phyloP scores from a whole-genome alignment of 495 filamentous ascomycete genomes.

The Penicillium egyptiacum region DNA sequence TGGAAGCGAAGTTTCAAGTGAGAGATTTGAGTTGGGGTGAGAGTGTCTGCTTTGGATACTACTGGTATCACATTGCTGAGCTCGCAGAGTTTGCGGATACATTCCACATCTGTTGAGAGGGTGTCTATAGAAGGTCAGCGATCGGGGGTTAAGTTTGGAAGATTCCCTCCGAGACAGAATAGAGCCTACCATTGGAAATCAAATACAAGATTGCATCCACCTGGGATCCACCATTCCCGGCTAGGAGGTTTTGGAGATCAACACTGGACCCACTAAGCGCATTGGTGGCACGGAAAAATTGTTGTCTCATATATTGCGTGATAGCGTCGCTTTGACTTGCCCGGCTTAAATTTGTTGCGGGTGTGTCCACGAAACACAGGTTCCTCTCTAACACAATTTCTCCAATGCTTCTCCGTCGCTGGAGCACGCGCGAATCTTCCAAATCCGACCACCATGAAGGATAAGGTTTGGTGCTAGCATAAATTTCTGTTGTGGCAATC shows the following conservation, averaged over 20 bases:
- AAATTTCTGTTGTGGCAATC: conserved; percentile 68
- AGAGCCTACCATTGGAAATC: conserved; percentile 60
- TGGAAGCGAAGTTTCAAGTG: conserved; percentile 56
- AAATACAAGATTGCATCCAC: conserved; percentile 89
- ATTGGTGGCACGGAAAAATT: conserved; percentile 64
- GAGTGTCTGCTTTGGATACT: conserved; percentile 72
- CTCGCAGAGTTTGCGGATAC: conserved; percentile 69
- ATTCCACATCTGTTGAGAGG: conserved; percentile 71
- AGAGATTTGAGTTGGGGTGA: conserved; percentile 59
- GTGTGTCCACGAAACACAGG: conserved; percentile 92
- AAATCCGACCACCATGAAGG: conserved; percentile 94
- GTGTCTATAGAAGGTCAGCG: conserved; percentile 50
- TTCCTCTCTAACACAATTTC: conserved; percentile 89
- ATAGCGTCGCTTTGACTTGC: conserved; percentile 68
- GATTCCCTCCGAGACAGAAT: conserved; percentile 1
- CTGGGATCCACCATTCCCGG: conserved; percentile 82
- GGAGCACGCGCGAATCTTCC: conserved; percentile 67
- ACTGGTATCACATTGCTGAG: conserved; percentile 87
- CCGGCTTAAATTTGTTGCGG: conserved; percentile 67
- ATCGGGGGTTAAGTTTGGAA: not conserved
- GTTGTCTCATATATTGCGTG: conserved; percentile 71
- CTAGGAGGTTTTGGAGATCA: conserved; percentile 77
- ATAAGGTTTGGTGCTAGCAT: conserved; percentile 90
- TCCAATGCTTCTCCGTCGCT: conserved; percentile 74
- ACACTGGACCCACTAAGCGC: conserved; percentile 60